Evolutionary conservation across 2,329 filamentous ascomycete species (phyloP), one percentile per base, ranked within the genome.

Genomic region (Fusarium udum): DNA sequence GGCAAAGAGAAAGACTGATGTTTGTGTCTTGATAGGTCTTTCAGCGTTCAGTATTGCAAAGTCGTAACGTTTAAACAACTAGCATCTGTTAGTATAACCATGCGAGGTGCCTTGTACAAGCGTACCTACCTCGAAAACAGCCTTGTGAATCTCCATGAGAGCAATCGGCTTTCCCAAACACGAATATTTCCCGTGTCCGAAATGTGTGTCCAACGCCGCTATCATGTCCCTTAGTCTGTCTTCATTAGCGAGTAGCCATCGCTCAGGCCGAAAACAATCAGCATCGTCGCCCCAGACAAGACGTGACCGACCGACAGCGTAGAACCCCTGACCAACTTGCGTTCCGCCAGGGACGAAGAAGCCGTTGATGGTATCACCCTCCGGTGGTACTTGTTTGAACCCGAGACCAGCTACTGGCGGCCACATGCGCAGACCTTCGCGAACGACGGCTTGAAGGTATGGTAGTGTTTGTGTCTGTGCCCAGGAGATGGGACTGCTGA

Each of bases 361-460:
- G 11, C 87, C 88, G 56, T 87, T 86, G 26, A 89, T 80, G 64
- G 85, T 83, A 40, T 85, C 85, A 13, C 88, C 89, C 71, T 85
- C 84, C 2, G 84, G 82, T 0, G 89, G 88, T 0, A 86, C 86
- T 1, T 87, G 83, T 22, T 86, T 86, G 75, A 89, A 89, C 75
- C 87, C 87, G 18, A 89, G 71, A 2, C 82, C 83, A 1, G 85
- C 86, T 3, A 90, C 86, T 0, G 88, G 87, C 0, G 88, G 88
- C 12, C 87, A 85, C 64, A 90, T 80, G 8, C 88, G 86, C 81
- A 90, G 85, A 3, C 86, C 84, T 76, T 90, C 88, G 45, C 87
- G 87, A 13, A 90, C 79, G 59, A 87, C 88, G 3, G 88, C 88
- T 76, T 89, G 87, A 72, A 90, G 84, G 78, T 89, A 90, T 0